Conservation (phyloP, 331 rosid genomes). For the Telfairia occidentalis region DNA sequence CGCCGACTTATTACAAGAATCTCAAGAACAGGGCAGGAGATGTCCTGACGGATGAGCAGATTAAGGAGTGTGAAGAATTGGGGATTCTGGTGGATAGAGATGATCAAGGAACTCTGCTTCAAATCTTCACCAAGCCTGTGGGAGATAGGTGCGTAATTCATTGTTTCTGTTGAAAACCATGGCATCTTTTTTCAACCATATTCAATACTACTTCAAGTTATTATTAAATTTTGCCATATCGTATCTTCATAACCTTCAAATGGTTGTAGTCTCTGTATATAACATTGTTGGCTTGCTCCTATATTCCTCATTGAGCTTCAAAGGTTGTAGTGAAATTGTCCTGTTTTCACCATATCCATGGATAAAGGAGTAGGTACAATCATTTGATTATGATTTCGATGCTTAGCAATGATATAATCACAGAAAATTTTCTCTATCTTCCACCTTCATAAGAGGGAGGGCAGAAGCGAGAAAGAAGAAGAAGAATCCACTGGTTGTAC, state of each 20-base stretch:
- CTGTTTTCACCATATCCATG: not conserved
- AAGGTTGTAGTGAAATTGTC: not conserved
- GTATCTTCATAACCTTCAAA: not conserved
- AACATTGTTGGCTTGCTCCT: not conserved
- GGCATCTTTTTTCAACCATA: not conserved
- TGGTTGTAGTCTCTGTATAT: not conserved
- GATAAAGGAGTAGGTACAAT: not conserved
- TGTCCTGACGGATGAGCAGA: conserved; percentile 60
- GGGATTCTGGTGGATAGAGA: conserved; percentile 87
- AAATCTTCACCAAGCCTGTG: conserved; percentile 84
- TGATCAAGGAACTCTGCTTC: conserved; percentile 87
- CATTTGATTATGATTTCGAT: not conserved
- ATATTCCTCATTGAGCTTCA: not conserved
- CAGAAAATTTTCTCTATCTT: not conserved
- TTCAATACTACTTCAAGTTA: not conserved
- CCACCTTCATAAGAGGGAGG: not conserved
- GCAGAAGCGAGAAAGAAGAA: not conserved
- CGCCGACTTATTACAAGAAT: conserved; percentile 69
- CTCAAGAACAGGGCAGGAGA: conserved; percentile 55
- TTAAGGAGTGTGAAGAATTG: conserved; percentile 68
- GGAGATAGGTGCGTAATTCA: conserved; percentile 55
- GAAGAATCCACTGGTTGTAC: not conserved
- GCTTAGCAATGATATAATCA: not conserved
- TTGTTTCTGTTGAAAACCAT: not conserved
- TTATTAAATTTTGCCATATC: not conserved